Conservation (phyloP, 768 basidiomycete genomes). For the Pulveroboletus sp. region DNA sequence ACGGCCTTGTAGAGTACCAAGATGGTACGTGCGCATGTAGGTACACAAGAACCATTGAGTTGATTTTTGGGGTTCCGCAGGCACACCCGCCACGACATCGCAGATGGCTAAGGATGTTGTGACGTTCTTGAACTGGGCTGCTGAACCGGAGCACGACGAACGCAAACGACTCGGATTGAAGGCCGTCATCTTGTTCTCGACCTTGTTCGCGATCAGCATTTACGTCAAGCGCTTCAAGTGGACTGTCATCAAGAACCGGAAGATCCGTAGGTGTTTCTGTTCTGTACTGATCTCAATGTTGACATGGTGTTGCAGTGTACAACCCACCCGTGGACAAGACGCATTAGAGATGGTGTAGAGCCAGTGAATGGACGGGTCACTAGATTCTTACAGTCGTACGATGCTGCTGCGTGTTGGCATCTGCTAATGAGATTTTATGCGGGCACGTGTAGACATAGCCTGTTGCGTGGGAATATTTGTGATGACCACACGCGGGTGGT, state of each 20-base stretch:
- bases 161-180: conserved; percentile 96
- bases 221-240: conserved; percentile 98
- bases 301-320: conserved; percentile 31
- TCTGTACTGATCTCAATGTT: background rate
- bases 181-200: conserved; percentile 89
- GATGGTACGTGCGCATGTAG: conserved; percentile 59
- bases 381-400: conserved; percentile 28
- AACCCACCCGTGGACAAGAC: conserved; percentile 35
- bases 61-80: conserved; percentile 36
- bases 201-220: conserved; percentile 73
- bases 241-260: conserved; percentile 88
- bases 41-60: background rate
- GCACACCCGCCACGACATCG: conserved; percentile 92
- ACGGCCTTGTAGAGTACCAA: conserved; percentile 93
- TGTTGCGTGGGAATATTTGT: conserved; percentile 21
- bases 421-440: conserved; percentile 26
- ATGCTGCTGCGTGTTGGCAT: conserved; percentile 16
- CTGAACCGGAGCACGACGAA: conserved; percentile 97
- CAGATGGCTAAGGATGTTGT: conserved; percentile 99
- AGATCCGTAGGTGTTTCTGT: conserved; percentile 62
- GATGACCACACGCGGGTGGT: background rate
- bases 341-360: conserved; percentile 27
- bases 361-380: background rate
- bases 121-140: conserved; percentile 93
- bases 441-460: no score